phyloP scores from a whole-genome alignment of 2,329 filamentous ascomycete species.

The Pestalotiopsis fici region DNA sequence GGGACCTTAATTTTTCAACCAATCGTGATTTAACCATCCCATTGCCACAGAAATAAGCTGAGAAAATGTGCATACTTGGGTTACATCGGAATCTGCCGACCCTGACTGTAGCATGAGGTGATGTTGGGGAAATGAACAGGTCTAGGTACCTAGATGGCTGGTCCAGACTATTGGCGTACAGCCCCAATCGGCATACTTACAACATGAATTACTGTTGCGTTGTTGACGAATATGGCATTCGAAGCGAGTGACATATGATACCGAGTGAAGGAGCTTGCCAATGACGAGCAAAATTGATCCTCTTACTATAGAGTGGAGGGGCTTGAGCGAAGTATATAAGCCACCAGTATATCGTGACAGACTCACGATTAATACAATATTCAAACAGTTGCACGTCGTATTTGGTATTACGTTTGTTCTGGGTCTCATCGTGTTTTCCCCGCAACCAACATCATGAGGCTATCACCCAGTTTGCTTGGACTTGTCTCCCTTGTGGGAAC shows the following conservation, averaged over 20 bases:
- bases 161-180: too few relatives aligned
- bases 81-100: not conserved
- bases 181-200: not conserved
- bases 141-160: not conserved
- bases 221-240: not conserved
- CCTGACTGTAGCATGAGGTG: not conserved
- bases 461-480: conserved; percentile 10
- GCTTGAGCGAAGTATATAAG: not conserved
- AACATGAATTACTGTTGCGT: not conserved
- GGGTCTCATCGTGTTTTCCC: not conserved
- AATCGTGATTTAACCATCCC: not conserved
- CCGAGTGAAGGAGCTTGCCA: not conserved
- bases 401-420: not conserved
- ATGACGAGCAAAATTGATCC: not conserved
- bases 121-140: not conserved
- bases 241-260: not conserved
- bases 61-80: not conserved
- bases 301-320: not conserved
- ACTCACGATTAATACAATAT: not conserved
- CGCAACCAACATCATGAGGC: conserved; percentile 5
- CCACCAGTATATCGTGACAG: not conserved
- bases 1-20: not conserved
- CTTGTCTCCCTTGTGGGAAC: conserved; percentile 14
- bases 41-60: not conserved
- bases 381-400: not conserved